phyloP scores from a whole-genome alignment of 257 asterid species.

The Penstemon davidsonii region DNA sequence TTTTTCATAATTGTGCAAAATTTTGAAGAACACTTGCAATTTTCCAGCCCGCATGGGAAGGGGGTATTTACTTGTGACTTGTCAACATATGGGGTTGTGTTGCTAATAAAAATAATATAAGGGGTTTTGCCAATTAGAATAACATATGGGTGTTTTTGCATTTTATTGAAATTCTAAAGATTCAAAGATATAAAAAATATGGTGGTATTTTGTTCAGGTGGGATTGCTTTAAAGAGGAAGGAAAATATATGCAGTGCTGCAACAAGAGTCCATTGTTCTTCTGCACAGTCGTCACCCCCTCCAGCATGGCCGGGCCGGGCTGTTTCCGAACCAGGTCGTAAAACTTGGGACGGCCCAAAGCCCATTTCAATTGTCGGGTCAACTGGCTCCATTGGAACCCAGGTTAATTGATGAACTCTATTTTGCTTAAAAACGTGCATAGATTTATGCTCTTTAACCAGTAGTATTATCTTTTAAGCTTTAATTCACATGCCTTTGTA shows the following conservation, averaged over 20 bases:
- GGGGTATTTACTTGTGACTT: not conserved
- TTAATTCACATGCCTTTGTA: constrained; percentile 6
- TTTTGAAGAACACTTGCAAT: not conserved
- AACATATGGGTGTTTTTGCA: no score
- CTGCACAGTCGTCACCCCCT: constrained; percentile 70
- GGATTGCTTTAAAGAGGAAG: constrained; percentile 61
- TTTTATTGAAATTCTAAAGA: constrained; percentile 13
- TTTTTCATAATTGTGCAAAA: not conserved
- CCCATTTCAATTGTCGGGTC: constrained; percentile 95
- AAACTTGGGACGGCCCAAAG: constrained; percentile 91
- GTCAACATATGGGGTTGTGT: not conserved
- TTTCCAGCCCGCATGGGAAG: not conserved
- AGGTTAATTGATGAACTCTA: constrained; percentile 45
- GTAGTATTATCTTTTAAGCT: not conserved
- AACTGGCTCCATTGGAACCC: constrained; percentile 98
- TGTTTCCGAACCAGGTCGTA: constrained; percentile 57
- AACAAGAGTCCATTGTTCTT: constrained; percentile 65
- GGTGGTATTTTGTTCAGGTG: constrained; percentile 47
- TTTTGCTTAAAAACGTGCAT: no score
- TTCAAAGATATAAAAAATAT: not conserved
- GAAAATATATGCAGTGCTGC: constrained; percentile 46
- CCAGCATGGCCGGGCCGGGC: constrained; percentile 99
- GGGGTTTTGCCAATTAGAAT: no score
- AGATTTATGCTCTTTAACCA: not conserved
- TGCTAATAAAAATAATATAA: no score